Evolutionary conservation across 345 rosid genomes (phyloP), one percentile per base, ranked within the genome.

Genomic region (Lepidium aucheri): DNA sequence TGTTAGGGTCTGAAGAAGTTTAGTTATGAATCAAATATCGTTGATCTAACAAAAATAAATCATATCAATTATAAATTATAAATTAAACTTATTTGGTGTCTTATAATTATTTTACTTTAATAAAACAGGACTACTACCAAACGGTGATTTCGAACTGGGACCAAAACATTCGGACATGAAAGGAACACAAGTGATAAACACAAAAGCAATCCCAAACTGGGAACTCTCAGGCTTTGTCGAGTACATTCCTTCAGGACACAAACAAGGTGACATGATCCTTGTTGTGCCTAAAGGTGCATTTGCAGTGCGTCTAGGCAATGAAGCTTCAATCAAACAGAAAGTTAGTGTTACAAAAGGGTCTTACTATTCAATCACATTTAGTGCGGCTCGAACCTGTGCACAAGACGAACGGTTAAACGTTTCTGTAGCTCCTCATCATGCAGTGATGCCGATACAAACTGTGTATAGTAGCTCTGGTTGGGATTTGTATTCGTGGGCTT

Each of bases 241-340:
- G 75, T 89, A 89, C 85, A 89, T 91, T 39, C 80, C 72, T 33
- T 87, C 95, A 3, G 98, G 98, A 2, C 86, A 91, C 41, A 91
- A 84, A 78, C 98, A 91, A 76, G 96, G 98, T 3, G 98, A 84
- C 80, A 89, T 91, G 98, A 38, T 89, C 53, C 86, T 91, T 0
- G 84, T 91, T n/a, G 98, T 92, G 34, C 98, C 96, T 0, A 83
- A 50, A 30, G 96, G 96, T 7, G 83, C 91, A 1, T 84, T 69
- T 43, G 98, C 96, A 0, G 95, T 85, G 0, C 76, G 98, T 53
- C 78, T 92, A 13, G 96, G 98, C 16, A 92, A 89, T 72, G 96
- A 92, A 47, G 98, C 96, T 1, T 89, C 86, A 0, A 85, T 91
- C 47, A 91, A 87, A 80, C 98, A 89, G 45, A 69, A 71, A 8